These are phyloP conservation scores for Euphorbia pulcherrima DNA, from an alignment of 345 rosid species.

Conservation along the genomic window DNA sequence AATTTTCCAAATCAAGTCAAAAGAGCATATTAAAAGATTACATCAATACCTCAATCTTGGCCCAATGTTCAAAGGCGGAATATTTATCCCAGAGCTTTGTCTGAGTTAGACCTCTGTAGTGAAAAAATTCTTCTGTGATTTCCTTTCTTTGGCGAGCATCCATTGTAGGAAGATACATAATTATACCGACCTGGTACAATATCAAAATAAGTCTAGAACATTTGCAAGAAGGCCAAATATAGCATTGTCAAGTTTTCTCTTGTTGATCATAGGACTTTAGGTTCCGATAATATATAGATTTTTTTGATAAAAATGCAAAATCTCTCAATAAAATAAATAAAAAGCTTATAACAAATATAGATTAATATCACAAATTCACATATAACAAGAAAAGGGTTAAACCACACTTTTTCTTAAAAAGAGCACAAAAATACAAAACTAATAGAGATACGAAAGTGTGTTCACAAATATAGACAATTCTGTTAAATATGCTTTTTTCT, in stretches of 20 bases:
- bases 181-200: constrained; percentile 75
- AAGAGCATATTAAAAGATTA: constrained; percentile 18
- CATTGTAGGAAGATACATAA: constrained; percentile 93
- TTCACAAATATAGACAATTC: no score
- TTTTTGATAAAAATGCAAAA: no score
- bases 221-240: background rate
- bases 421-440: background rate
- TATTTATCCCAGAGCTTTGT: constrained; percentile 65
- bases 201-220: background rate
- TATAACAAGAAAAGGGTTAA: background rate
- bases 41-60: constrained; percentile 78
- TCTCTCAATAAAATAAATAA: no score
- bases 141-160: constrained; percentile 95
- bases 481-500: no score
- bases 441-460: background rate
- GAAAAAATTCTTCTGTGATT: constrained; percentile 87
- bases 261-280: no score
- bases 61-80: constrained; percentile 94
- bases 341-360: no score
- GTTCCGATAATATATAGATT: no score
- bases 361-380: background rate
- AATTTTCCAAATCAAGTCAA: background rate
- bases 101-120: constrained; percentile 74
- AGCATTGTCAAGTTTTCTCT: constrained; percentile 4
- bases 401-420: background rate